A percentile compares a stretch with the other conserved stretches of the same genome.
These are phyloP conservation scores for Hysterium pulicare DNA, from an alignment of 2,329 filamentous ascomycete species.

Conservation along the genomic window DNA sequence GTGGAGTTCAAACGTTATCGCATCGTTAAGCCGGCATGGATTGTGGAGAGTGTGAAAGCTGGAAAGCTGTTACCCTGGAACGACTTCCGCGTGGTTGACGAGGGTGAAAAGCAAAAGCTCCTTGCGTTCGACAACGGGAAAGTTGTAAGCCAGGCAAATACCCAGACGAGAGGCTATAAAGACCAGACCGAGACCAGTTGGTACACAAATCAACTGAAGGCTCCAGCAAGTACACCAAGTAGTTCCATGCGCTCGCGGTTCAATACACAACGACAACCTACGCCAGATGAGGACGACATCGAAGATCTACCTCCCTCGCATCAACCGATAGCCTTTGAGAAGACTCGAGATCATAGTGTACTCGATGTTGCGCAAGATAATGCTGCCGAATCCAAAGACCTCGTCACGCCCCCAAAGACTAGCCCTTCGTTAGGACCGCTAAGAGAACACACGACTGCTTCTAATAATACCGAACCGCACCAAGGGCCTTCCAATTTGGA, in stretches of 20 bases:
- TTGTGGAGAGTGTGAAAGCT: conserved; percentile 81
- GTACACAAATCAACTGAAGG: conserved; percentile 70
- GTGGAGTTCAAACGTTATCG: conserved; percentile 84
- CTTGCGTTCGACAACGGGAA: conserved; percentile 62
- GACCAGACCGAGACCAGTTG: conserved; percentile 81
- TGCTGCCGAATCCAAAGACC: conserved; percentile 14
- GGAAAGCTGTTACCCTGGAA: conserved; percentile 83
- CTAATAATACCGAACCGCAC: neutral
- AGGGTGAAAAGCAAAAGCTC: conserved; percentile 77
- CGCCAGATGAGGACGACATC: conserved; percentile 21
- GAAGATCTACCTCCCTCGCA: conserved; percentile 30
- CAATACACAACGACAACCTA: conserved; percentile 21
- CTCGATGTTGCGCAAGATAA: conserved; percentile 14
- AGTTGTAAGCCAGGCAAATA: conserved; percentile 64
- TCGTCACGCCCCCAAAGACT: conserved; percentile 29
- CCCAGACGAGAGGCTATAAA: conserved; percentile 63
- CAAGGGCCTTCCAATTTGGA: neutral
- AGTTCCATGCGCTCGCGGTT: conserved; percentile 21
- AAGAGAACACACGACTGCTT: neutral
- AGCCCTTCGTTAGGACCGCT: conserved; percentile 20
- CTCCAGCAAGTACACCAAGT: conserved; percentile 24
- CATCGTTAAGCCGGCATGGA: conserved; percentile 92
- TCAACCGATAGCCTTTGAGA: conserved; percentile 41
- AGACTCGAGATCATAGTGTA: conserved; percentile 34
- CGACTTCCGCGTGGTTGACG: conserved; percentile 77